Percentiles rank a stretch among this genome's conserved stretches.
phyloP scores from a whole-genome alignment of 1,139 yeast genomes.

The Schwanniomyces etchellsii region DNA sequence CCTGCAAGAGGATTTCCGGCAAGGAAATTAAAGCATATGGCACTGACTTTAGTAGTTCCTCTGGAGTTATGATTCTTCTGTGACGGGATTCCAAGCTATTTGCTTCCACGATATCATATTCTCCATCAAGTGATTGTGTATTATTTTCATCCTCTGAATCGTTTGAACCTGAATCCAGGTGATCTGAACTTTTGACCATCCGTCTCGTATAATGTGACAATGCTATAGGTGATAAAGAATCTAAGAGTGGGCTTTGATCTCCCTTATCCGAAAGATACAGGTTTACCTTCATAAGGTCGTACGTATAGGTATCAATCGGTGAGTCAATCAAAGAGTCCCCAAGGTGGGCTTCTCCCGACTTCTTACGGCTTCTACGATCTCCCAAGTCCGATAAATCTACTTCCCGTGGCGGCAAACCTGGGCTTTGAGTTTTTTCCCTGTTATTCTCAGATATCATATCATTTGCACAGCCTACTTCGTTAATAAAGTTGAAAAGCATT shows the following conservation, averaged over 20 bases:
- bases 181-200: too few relatives aligned
- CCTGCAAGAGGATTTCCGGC: slow-evolving; percentile 53
- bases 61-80: slow-evolving; percentile 4
- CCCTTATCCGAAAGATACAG: not conserved
- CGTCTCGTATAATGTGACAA: too few relatives aligned
- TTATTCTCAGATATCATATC: not conserved
- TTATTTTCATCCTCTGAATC: slow-evolving; percentile 1
- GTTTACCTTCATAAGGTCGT: not conserved
- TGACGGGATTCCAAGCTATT: not conserved
- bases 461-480: not conserved
- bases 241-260: too few relatives aligned
- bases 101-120: not conserved
- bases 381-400: too few relatives aligned
- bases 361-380: not conserved
- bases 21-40: slow-evolving; percentile 51
- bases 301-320: not conserved
- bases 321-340: not conserved
- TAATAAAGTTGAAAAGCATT: slow-evolving; percentile 7
- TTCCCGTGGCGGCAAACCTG: not conserved
- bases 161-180: not conserved
- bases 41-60: slow-evolving; percentile 16
- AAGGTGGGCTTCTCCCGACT: too few relatives aligned
- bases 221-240: not conserved
- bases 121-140: not conserved
- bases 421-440: not conserved